phyloP scores from a whole-genome alignment of 1,284 basidiomycete genomes.

The Filobasidium uniguttulatum region DNA sequence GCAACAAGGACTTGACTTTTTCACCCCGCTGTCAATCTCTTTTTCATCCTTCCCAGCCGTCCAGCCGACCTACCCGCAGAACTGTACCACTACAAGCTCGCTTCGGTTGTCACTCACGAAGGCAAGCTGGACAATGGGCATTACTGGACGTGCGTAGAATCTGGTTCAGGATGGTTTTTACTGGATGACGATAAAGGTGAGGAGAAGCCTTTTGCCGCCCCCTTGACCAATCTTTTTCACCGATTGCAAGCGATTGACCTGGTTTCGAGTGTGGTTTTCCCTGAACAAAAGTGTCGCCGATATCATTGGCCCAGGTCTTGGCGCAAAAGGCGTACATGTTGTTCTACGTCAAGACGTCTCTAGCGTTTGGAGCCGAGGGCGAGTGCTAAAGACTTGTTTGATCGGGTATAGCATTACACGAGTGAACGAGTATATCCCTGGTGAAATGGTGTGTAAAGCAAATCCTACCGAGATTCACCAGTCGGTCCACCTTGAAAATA shows the following conservation, averaged over 20 bases:
- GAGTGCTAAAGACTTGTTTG: too few relatives aligned
- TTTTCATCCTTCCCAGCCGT: conserved; percentile 18
- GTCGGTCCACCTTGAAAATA: too few relatives aligned
- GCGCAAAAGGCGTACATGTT: conserved; percentile 73
- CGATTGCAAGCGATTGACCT: too few relatives aligned
- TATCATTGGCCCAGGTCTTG: conserved; percentile 53
- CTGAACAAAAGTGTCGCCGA: conserved; percentile 27
- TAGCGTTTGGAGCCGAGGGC: conserved; percentile 54
- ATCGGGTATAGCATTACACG: too few relatives aligned
- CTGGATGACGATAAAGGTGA: conserved; percentile 84
- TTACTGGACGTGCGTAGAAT: conserved; percentile 43
- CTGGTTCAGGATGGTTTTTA: conserved; percentile 61
- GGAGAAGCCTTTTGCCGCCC: too few relatives aligned
- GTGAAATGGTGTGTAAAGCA: too few relatives aligned
- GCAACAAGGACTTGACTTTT: background rate
- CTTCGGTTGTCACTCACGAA: conserved; percentile 88
- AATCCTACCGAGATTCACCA: too few relatives aligned
- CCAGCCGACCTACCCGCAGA: conserved; percentile 40
- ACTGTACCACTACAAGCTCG: conserved; percentile 81
- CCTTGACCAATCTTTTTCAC: background rate
- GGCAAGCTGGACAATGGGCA: conserved; percentile 90
- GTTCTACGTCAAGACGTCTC: conserved; percentile 74
- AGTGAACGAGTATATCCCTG: too few relatives aligned
- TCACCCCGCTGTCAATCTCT: too few relatives aligned
- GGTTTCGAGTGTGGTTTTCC: background rate